Evolutionary conservation across 2,329 filamentous ascomycete genomes (phyloP).

Genomic region (Cladosporium halotolerans): DNA sequence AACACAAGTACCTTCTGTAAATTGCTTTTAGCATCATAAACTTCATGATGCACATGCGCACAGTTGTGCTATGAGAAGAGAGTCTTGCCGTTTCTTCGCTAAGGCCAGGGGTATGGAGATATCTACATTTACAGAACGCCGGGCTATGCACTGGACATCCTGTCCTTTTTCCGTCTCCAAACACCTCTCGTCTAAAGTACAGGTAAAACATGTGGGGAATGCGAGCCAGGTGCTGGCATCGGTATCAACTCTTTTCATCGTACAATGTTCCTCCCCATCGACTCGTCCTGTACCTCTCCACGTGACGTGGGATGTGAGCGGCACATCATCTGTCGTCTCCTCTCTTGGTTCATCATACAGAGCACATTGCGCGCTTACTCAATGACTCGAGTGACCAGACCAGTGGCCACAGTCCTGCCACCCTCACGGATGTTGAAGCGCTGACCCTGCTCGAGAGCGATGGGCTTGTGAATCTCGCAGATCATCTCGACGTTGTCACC

Average conservation of each 20-base stretch:
- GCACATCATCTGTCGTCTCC: neutral
- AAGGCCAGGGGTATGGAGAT: constrained; percentile 4
- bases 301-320: neutral
- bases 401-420: constrained; percentile 54
- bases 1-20: no score
- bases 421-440: constrained; percentile 98
- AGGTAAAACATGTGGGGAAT: constrained; percentile 5
- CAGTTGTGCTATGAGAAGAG: constrained; percentile 1
- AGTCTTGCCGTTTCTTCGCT: constrained; percentile 6
- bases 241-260: constrained; percentile 7
- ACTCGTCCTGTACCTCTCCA: neutral
- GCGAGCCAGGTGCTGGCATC: constrained; percentile 5
- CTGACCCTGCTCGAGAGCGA: constrained; percentile 85
- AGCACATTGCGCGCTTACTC: constrained; percentile 22
- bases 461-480: constrained; percentile 73
- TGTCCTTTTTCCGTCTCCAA: neutral
- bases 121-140: constrained; percentile 10
- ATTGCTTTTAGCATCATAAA: no score
- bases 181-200: constrained; percentile 1
- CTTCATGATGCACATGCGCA: no score
- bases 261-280: constrained; percentile 1
- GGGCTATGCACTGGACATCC: constrained; percentile 8
- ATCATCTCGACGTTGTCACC: constrained; percentile 99
- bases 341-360: no score
- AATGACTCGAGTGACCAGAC: constrained; percentile 34